Evolutionary conservation across 1,284 basidiomycete species (phyloP).

Genomic region (Leccinum cinnamomeum): DNA sequence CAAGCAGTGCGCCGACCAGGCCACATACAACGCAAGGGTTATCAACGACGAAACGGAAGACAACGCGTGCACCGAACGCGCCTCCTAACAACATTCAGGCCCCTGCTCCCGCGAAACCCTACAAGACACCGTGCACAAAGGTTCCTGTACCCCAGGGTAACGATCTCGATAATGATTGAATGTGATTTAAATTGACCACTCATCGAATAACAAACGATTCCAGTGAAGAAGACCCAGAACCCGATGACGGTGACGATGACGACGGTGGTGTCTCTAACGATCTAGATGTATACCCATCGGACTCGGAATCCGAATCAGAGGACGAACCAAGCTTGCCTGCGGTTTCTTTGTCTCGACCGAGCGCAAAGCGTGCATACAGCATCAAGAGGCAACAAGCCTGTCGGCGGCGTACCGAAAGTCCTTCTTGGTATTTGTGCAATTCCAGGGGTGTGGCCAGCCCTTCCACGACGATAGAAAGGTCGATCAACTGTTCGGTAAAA

Average conservation of each 20-base stretch:
- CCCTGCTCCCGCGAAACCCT: constrained; percentile 9
- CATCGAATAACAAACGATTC: constrained; percentile 22
- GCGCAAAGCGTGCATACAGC: constrained; percentile 9
- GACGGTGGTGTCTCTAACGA: constrained; percentile 25
- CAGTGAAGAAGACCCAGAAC: constrained; percentile 29
- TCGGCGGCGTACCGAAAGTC: constrained; percentile 4
- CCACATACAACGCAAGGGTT: constrained; percentile 12
- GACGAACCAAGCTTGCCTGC: constrained; percentile 16
- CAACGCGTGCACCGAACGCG: constrained; percentile 6
- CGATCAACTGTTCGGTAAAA: constrained; percentile 31
- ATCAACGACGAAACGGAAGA: constrained; percentile 23
- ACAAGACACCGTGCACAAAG: constrained; percentile 16
- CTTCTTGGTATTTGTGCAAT: constrained; percentile 25
- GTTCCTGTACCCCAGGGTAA: constrained; percentile 26
- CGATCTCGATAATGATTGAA: constrained; percentile 11
- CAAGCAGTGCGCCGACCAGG: constrained; percentile 18
- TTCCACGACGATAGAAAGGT: constrained; percentile 31
- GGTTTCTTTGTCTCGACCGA: constrained; percentile 7
- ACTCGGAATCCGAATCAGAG: constrained; percentile 30
- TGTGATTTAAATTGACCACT: constrained; percentile 13
- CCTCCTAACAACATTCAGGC: constrained; percentile 10
- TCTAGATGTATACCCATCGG: constrained; percentile 36
- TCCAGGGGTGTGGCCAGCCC: constrained; percentile 26
- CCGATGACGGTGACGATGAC: constrained; percentile 21
- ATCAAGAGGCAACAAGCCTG: constrained; percentile 15